These are phyloP conservation scores for Trichoderma simmonsii DNA, from an alignment of 2,329 filamentous ascomycete species.

Conservation along the genomic window DNA sequence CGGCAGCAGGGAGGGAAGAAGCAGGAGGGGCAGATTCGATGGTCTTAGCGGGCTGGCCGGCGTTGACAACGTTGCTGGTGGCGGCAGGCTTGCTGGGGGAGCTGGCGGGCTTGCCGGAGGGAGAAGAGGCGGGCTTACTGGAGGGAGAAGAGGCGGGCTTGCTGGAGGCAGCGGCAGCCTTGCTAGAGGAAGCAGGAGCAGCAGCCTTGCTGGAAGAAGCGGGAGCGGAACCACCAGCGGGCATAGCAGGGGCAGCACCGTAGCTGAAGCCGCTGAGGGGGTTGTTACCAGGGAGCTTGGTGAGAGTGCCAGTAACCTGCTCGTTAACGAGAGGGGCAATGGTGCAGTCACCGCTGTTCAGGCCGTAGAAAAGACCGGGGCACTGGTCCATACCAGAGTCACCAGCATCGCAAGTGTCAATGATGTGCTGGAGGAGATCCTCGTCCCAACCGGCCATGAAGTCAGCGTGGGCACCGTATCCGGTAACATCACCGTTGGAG, in stretches of 20 bases:
- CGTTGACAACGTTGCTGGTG: background rate
- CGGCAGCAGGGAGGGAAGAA: background rate
- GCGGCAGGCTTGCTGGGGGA: background rate
- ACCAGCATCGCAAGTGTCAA: slow-evolving; percentile 62
- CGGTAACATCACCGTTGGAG: slow-evolving; percentile 66
- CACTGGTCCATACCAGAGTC: slow-evolving; percentile 61
- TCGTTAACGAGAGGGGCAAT: slow-evolving; percentile 48
- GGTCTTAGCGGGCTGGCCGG: background rate
- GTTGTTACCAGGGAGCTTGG: slow-evolving; percentile 54
- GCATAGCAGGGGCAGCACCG: slow-evolving; percentile 28
- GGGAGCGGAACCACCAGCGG: background rate
- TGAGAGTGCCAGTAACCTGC: slow-evolving; percentile 42
- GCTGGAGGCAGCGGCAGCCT: background rate
- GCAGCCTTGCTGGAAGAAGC: background rate
- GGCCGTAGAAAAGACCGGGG: slow-evolving; percentile 51
- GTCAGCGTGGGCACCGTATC: slow-evolving; percentile 68
- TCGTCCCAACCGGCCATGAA: slow-evolving; percentile 73
- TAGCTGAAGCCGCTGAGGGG: slow-evolving; percentile 51
- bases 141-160: background rate
- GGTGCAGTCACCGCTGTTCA: slow-evolving; percentile 52
- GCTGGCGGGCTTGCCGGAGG: background rate
- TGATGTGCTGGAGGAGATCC: slow-evolving; percentile 60
- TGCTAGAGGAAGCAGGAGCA: background rate
- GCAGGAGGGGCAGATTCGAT: background rate
- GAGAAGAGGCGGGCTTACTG: background rate